Percentiles rank a stretch among this genome's conserved stretches.
Conservation (phyloP, 768 basidiomycete species). For the Tricholoma matsutake region DNA sequence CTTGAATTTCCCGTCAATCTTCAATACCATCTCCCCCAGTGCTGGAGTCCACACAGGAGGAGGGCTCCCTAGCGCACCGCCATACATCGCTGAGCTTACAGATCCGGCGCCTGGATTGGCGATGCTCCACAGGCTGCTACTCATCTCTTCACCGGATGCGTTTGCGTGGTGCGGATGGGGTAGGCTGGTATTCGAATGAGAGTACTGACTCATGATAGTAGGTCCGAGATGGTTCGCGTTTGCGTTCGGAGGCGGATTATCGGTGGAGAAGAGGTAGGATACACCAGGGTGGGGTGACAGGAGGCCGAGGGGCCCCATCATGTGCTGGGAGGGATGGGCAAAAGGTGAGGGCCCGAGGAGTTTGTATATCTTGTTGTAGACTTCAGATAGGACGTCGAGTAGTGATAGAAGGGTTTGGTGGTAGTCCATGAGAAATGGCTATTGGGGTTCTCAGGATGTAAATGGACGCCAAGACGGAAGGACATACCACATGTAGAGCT, state of each 20-base stretch:
- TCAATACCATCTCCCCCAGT: conserved; percentile 71
- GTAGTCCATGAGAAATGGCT: conserved; percentile 92
- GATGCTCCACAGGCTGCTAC: conserved; percentile 70
- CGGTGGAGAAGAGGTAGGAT: conserved; percentile 68
- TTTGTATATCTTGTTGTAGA: conserved; percentile 83
- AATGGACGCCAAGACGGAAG: neutral
- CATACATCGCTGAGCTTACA: conserved; percentile 26
- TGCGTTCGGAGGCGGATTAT: conserved; percentile 22
- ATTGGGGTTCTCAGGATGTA: conserved; percentile 4
- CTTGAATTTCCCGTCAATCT: conserved; percentile 84
- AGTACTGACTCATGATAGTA: conserved; percentile 22
- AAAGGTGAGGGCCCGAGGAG: conserved; percentile 83
- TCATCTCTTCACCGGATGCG: conserved; percentile 27
- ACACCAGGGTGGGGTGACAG: conserved; percentile 81
- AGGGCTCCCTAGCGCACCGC: conserved; percentile 35
- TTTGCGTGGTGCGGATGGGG: conserved; percentile 21
- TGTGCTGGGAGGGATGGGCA: conserved; percentile 58
- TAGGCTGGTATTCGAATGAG: conserved; percentile 32
- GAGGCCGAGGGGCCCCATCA: conserved; percentile 75
- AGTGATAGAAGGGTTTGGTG: conserved; percentile 86
- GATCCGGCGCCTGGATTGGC: conserved; percentile 45
- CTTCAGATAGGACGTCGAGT: conserved; percentile 84
- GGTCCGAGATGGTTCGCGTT: conserved; percentile 8
- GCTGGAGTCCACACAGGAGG: conserved; percentile 57
- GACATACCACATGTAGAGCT: conserved; percentile 68